Evolutionary conservation across 2,329 filamentous ascomycete species (phyloP).

Genomic region (Sclerotinia minor): DNA sequence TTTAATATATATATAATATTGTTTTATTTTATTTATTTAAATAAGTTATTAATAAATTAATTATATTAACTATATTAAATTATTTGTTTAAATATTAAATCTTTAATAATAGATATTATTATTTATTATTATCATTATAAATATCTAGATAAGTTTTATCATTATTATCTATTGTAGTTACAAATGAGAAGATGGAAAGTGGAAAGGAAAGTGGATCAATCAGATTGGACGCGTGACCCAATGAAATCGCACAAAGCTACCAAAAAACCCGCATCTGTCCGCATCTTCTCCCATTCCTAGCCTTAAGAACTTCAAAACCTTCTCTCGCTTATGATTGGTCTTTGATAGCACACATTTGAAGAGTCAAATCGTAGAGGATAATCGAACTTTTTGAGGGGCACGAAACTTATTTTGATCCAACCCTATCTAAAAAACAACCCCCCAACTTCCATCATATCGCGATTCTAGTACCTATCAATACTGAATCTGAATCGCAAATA

Average conservation of each 20-base stretch:
- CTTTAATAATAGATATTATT: no score
- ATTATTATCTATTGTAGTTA: not conserved
- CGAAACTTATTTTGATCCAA: constrained; percentile 22
- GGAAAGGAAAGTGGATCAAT: not conserved
- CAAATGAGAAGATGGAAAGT: not conserved
- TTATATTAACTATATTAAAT: no score
- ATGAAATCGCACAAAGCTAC: not conserved
- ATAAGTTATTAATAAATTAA: no score
- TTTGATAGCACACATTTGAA: constrained; percentile 24
- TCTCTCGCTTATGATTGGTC: constrained; percentile 23
- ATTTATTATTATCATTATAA: not conserved
- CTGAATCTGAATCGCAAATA: constrained; percentile 52
- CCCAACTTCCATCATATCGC: constrained; percentile 16
- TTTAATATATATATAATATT: no score
- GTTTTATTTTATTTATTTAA: no score
- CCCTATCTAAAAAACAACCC: constrained; percentile 16
- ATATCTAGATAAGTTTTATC: no score
- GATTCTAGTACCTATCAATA: constrained; percentile 17
- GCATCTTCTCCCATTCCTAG: not conserved
- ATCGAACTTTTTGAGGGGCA: constrained; percentile 29
- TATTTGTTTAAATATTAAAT: no score
- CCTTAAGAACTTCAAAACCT: not conserved
- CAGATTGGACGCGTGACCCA: not conserved
- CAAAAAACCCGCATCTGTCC: constrained; percentile 10
- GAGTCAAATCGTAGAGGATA: constrained; percentile 24